A percentile compares a stretch with the other conserved stretches of the same genome.
Conservation (phyloP, 257 asterid genomes). For the Leptodermis oblonga region DNA sequence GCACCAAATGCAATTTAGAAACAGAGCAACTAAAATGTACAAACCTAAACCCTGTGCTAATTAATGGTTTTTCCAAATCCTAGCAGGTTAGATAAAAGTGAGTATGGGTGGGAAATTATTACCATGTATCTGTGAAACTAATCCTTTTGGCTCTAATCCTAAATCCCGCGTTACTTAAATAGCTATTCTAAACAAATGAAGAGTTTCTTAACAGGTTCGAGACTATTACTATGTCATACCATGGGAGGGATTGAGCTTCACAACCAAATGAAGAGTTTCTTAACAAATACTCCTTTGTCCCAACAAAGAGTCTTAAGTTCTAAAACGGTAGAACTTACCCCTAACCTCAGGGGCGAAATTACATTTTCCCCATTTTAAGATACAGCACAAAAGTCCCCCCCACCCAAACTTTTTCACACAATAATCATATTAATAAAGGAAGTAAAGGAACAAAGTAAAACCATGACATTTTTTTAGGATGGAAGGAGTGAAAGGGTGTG, state of each 20-base stretch:
- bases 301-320: no score
- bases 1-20: background rate
- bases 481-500: background rate
- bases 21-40: background rate
- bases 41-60: no score
- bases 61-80: no score
- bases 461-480: background rate
- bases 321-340: no score
- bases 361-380: no score
- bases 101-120: no score
- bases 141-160: background rate
- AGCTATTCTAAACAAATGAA: background rate
- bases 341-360: no score
- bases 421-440: background rate
- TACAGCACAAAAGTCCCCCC: no score
- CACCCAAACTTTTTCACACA: no score
- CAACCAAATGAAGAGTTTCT: background rate
- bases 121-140: background rate
- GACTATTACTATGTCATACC: background rate
- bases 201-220: background rate
- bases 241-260: background rate
- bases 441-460: background rate
- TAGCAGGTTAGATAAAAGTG: no score
- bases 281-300: background rate
- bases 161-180: background rate